A percentile compares a stretch with the other conserved stretches of the same genome.
These are phyloP conservation scores for Elongisporangium prolatum DNA, from an alignment of 352 stramenopile species.

Conservation along the genomic window DNA sequence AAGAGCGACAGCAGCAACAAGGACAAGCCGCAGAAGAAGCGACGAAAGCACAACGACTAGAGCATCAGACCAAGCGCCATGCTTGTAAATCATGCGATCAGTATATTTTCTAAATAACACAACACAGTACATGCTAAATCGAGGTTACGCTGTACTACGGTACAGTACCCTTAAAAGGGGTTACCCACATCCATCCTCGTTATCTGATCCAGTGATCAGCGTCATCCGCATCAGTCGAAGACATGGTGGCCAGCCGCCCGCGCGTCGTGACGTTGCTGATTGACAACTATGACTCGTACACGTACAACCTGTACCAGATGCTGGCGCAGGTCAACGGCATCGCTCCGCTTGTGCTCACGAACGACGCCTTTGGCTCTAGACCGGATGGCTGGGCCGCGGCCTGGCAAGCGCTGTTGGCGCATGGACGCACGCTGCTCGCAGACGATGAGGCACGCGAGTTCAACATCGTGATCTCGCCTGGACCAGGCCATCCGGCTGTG, in stretches of 20 bases:
- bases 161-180: neutral
- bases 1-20: constrained; percentile 13
- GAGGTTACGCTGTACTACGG: neutral
- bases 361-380: constrained; percentile 76
- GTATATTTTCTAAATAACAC: neutral
- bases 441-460: constrained; percentile 25
- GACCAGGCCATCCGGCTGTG: constrained; percentile 85
- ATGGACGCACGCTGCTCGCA: constrained; percentile 12
- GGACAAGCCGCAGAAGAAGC: constrained; percentile 32
- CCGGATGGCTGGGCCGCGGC: constrained; percentile 53
- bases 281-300: constrained; percentile 99
- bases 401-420: constrained; percentile 41
- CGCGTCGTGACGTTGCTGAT: constrained; percentile 85
- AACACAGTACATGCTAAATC: neutral
- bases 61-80: constrained; percentile 3
- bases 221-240: constrained; percentile 1
- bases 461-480: constrained; percentile 89
- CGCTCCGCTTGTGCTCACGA: constrained; percentile 88
- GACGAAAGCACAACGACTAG: constrained; percentile 36
- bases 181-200: neutral
- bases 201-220: constrained; percentile 1
- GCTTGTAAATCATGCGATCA: neutral
- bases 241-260: constrained; percentile 24
- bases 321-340: constrained; percentile 88
- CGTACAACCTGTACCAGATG: constrained; percentile 96